Percentiles rank a stretch among this genome's conserved stretches.
phyloP scores from a whole-genome alignment of 208 protist genomes.

The Borovskyia barvae region DNA sequence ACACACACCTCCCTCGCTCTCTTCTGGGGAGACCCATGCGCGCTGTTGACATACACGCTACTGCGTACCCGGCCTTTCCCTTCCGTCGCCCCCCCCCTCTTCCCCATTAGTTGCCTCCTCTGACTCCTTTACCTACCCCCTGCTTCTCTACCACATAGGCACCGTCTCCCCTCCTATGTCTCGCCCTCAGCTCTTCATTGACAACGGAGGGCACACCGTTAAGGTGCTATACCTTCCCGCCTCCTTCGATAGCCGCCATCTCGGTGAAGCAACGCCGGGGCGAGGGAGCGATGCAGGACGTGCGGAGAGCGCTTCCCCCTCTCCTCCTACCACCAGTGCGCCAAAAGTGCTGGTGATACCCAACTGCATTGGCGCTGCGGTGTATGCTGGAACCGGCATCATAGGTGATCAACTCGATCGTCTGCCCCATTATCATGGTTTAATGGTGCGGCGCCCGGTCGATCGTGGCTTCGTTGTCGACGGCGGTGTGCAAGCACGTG shows the following conservation, averaged over 20 bases:
- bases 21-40: too few relatives aligned
- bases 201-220: slow-evolving; percentile 76
- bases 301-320: background rate
- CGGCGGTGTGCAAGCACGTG: slow-evolving; percentile 50
- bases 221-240: slow-evolving; percentile 69
- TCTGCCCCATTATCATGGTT: slow-evolving; percentile 75
- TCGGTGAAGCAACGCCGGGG: background rate
- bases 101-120: background rate
- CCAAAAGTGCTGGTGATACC: slow-evolving; percentile 38
- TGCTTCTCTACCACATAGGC: background rate
- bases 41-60: too few relatives aligned
- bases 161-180: too few relatives aligned
- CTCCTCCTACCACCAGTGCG: background rate
- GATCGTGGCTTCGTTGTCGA: slow-evolving; percentile 79
- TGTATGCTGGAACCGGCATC: slow-evolving; percentile 65
- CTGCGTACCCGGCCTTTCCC: too few relatives aligned
- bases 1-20: background rate
- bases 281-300: too few relatives aligned
- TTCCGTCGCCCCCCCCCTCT: background rate
- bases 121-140: background rate
- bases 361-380: slow-evolving; percentile 68
- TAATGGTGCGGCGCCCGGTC: slow-evolving; percentile 79
- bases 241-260: background rate
- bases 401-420: slow-evolving; percentile 56
- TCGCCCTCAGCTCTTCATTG: slow-evolving; percentile 55